phyloP scores from a whole-genome alignment of 116 monocot genomes.

The Cymodocea nodosa region DNA sequence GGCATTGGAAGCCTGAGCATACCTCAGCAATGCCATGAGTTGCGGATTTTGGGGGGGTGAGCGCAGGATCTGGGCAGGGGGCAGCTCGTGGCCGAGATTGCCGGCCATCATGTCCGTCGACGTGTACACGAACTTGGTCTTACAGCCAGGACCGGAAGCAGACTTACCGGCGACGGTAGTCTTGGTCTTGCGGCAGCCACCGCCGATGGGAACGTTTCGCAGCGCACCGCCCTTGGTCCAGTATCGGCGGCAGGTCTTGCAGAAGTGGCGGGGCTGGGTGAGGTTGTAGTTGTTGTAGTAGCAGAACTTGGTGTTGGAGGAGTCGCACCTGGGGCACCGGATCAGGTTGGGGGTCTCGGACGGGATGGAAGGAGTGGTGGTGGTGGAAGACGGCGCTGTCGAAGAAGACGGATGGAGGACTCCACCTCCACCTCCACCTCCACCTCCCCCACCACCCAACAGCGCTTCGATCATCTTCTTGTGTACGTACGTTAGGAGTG shows the following conservation, averaged over 20 bases:
- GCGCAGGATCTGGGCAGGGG: conserved; percentile 16
- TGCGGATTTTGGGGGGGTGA: conserved; percentile 22
- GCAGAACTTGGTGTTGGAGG: conserved; percentile 94
- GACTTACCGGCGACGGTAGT: not conserved
- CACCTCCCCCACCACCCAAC: conserved; percentile 5
- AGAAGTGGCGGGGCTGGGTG: conserved; percentile 91
- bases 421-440: not conserved
- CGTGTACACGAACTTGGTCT: not conserved
- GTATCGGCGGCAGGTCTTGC: conserved; percentile 96
- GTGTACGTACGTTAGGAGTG: too few relatives aligned
- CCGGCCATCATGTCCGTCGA: too few relatives aligned
- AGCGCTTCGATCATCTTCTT: conserved; percentile 27
- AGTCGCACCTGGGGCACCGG: conserved; percentile 79
- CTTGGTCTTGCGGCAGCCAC: conserved; percentile 83
- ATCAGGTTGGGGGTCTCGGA: conserved; percentile 22
- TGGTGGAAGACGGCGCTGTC: not conserved
- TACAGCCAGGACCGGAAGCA: not conserved
- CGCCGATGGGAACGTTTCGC: conserved; percentile 89
- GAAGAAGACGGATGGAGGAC: not conserved
- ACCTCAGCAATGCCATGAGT: conserved; percentile 24
- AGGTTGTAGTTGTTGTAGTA: conserved; percentile 99
- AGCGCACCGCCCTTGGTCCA: conserved; percentile 92
- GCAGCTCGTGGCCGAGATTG: conserved; percentile 9
- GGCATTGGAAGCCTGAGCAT: too few relatives aligned
- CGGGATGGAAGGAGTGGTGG: conserved; percentile 2